A percentile compares a stretch with the other conserved stretches of the same genome.
phyloP scores from a whole-genome alignment of 202 grass and related monocot species.

The Sporobolus alterniflorus region DNA sequence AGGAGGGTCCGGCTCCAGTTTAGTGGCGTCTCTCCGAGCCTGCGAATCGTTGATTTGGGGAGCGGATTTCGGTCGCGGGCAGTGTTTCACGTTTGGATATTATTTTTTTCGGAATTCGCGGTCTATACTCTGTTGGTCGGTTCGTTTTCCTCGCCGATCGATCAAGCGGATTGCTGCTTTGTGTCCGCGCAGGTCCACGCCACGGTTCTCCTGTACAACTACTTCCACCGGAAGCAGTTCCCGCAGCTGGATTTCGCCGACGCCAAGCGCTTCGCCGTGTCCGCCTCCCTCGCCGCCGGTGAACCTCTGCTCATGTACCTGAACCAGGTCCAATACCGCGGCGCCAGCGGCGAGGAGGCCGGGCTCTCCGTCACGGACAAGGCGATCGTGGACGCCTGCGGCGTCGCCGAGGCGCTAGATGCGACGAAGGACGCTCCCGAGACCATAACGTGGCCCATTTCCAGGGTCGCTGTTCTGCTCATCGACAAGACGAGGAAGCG shows the following conservation, averaged over 20 bases:
- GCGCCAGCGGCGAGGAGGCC: background rate
- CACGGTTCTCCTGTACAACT: conserved; percentile 68
- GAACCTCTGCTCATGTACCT: conserved; percentile 42
- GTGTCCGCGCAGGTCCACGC: conserved; percentile 59
- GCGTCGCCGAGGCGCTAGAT: conserved; percentile 47
- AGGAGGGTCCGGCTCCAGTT: background rate
- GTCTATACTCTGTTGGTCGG: background rate
- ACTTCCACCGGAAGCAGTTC: conserved; percentile 68
- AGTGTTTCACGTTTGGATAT: background rate
- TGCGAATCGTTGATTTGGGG: background rate
- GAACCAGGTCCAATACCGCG: conserved; percentile 28
- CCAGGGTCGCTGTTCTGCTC: conserved; percentile 62
- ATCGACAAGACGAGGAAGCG: conserved; percentile 41
- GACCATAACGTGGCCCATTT: conserved; percentile 49
- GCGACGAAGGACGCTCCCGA: conserved; percentile 27
- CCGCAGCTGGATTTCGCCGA: conserved; percentile 49
- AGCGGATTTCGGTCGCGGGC: background rate
- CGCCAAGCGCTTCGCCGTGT: conserved; percentile 37
- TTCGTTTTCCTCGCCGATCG: background rate
- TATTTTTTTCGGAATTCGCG: background rate
- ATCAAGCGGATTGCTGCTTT: background rate
- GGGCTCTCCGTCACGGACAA: conserved; percentile 49
- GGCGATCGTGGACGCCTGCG: conserved; percentile 45
- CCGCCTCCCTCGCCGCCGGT: conserved; percentile 36
- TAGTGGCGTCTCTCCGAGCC: background rate